A percentile compares a stretch with the other conserved stretches of the same genome.
Evolutionary conservation across 73 alveolate genomes (phyloP).

Genomic region (Stentor coeruleus): DNA sequence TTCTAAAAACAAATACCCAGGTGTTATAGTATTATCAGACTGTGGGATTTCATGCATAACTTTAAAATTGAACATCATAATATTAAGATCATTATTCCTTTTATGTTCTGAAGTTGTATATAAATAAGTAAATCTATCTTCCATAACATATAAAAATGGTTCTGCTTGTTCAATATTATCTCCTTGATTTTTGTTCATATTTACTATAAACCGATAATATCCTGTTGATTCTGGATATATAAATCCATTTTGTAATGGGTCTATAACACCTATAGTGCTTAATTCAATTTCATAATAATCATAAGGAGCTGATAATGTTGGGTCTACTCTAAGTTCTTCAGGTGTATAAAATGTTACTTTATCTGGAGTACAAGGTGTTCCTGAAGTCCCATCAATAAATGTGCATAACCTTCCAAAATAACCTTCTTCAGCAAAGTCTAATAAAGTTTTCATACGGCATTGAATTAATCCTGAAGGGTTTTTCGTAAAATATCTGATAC

Average conservation of each 20-base stretch:
- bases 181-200: not conserved
- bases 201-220: conserved; percentile 1
- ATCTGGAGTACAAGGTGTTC: conserved; percentile 10
- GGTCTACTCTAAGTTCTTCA: conserved; percentile 23
- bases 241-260: conserved; percentile 10
- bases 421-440: not conserved
- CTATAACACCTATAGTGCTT: not conserved
- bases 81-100: not conserved
- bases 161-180: conserved; percentile 21
- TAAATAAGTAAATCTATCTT: not conserved
- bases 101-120: conserved; percentile 25
- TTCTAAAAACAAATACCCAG: not conserved
- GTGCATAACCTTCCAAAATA: conserved; percentile 21
- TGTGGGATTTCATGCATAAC: not conserved
- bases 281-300: conserved; percentile 4
- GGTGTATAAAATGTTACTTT: conserved; percentile 9
- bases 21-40: not conserved
- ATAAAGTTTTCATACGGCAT: conserved; percentile 6
- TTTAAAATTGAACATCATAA: conserved; percentile 18
- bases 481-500: not conserved
- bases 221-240: not conserved
- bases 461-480: not conserved
- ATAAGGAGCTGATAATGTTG: not conserved
- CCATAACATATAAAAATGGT: not conserved
- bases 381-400: not conserved